Evolutionary conservation across 169 alveolate genomes (phyloP).

Genomic region (Plasmodium coatneyi): DNA sequence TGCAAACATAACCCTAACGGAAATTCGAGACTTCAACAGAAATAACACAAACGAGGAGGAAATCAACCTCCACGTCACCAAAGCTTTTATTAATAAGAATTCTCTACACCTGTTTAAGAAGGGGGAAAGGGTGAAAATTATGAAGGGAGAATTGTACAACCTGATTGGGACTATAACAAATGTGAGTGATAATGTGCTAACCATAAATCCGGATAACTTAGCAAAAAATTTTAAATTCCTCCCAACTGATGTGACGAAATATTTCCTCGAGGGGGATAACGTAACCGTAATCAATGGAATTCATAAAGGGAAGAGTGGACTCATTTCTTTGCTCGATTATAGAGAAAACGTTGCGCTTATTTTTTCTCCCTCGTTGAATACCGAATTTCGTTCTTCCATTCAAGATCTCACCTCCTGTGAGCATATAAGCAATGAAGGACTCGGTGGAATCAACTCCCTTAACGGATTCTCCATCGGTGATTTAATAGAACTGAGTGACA

Average conservation of each 20-base stretch:
- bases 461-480: slow-evolving; percentile 88
- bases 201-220: slow-evolving; percentile 84
- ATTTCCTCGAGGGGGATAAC: slow-evolving; percentile 88
- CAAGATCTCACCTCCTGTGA: slow-evolving; percentile 76
- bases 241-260: slow-evolving; percentile 79
- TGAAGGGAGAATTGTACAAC: slow-evolving; percentile 84
- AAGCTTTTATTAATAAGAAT: slow-evolving; percentile 70
- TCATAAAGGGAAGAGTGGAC: slow-evolving; percentile 88
- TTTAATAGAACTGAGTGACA: slow-evolving; percentile 84
- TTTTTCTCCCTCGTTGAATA: slow-evolving; percentile 83
- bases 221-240: slow-evolving; percentile 83
- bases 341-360: slow-evolving; percentile 81
- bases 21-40: slow-evolving; percentile 82
- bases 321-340: slow-evolving; percentile 82
- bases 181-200: slow-evolving; percentile 80
- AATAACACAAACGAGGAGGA: slow-evolving; percentile 77
- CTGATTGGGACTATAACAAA: slow-evolving; percentile 83
- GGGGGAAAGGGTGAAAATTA: slow-evolving; percentile 87
- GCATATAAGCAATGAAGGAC: slow-evolving; percentile 74
- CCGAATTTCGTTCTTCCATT: slow-evolving; percentile 79
- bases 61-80: slow-evolving; percentile 73
- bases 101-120: slow-evolving; percentile 81
- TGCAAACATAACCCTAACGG: slow-evolving; percentile 85
- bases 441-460: slow-evolving; percentile 76
- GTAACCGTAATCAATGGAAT: slow-evolving; percentile 87